These are phyloP conservation scores for Hypoxylon cercidicola DNA, from an alignment of 495 filamentous ascomycete species.

Conservation along the genomic window DNA sequence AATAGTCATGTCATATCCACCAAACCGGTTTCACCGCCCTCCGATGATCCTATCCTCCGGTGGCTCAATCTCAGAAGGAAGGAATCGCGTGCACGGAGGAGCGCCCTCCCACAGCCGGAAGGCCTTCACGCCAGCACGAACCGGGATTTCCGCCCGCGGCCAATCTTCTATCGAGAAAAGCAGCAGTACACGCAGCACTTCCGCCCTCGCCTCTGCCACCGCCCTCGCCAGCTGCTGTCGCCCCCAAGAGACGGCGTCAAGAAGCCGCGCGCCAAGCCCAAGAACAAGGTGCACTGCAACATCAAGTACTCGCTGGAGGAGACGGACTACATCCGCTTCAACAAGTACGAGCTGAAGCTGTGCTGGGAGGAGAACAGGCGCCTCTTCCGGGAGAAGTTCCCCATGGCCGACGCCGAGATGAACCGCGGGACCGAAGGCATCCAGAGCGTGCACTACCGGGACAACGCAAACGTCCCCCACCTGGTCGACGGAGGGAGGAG, in stretches of 20 bases:
- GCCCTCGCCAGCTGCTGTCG: conserved; percentile 5
- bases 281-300: conserved; percentile 42
- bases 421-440: conserved; percentile 41
- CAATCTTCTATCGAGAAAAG: conserved; percentile 15
- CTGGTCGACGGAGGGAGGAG: conserved; percentile 35
- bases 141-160: not conserved
- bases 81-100: conserved; percentile 15
- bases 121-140: conserved; percentile 9
- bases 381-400: conserved; percentile 46
- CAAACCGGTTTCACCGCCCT: not conserved
- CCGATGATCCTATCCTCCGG: conserved; percentile 36
- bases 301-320: conserved; percentile 48
- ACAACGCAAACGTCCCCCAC: conserved; percentile 45
- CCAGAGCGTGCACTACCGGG: conserved; percentile 53
- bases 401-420: conserved; percentile 30
- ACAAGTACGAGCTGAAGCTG: conserved; percentile 48
- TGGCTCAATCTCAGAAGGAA: conserved; percentile 36
- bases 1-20: conserved; percentile 12
- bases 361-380: conserved; percentile 46
- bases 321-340: conserved; percentile 49
- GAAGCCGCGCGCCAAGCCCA: not conserved
- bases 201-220: not conserved
- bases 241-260: not conserved
- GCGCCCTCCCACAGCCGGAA: conserved; percentile 31
- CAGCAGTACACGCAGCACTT: conserved; percentile 12